A percentile compares a stretch with the other conserved stretches of the same genome.
Conservation (phyloP, 192 early-diverging fungal species). For the Geranomyces michiganensis region DNA sequence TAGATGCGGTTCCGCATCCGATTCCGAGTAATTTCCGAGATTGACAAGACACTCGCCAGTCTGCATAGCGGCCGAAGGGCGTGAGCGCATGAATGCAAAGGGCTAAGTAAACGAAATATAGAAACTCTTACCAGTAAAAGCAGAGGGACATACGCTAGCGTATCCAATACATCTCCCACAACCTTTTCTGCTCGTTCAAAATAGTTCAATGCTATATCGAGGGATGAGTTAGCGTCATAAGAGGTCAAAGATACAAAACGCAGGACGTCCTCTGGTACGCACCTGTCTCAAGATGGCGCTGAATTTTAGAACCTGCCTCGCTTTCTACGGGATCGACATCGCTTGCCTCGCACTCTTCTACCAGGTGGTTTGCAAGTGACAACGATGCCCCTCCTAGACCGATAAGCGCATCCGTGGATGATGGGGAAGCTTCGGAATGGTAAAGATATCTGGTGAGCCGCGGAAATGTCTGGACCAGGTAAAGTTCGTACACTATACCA, state of each 20-base stretch:
- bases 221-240: background rate
- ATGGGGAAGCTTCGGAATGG: background rate
- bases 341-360: conserved; percentile 22
- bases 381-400: conserved; percentile 27
- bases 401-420: conserved; percentile 13
- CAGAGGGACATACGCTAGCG: background rate
- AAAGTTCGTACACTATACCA: background rate
- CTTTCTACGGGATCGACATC: background rate
- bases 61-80: background rate
- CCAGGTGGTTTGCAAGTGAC: conserved; percentile 14
- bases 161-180: background rate
- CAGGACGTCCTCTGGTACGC: background rate
- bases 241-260: background rate
- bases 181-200: conserved; percentile 1
- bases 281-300: no score
- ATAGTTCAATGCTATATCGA: background rate
- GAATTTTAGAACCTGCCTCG: background rate
- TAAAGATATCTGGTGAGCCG: background rate
- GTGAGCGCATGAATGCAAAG: background rate
- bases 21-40: conserved; percentile 26
- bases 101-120: background rate
- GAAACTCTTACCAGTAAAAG: background rate
- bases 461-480: background rate
- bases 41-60: conserved; percentile 28
- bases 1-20: conserved; percentile 23